Base-by-base conservation (phyloP, 2,329 filamentous ascomycete species). In the Aspergillus persii region DNA sequence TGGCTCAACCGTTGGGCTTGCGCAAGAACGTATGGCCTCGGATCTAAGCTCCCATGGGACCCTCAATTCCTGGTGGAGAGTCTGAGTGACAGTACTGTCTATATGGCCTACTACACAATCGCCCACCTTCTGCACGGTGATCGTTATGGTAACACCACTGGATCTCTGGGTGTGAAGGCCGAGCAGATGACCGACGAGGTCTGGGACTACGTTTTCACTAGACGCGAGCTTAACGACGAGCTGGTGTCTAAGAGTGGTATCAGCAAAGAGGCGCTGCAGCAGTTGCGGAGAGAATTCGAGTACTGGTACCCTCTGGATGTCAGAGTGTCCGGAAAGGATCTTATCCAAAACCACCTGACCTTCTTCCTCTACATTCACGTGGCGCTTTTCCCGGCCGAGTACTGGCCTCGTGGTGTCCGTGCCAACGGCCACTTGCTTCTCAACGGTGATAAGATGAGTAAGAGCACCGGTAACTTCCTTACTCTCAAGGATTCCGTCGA, bases 371-470 rank as follows among this genome's bases (percentile, higher is more conserved):
- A 98, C 80, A 89, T 94, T 67, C 95, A 98, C 76, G 77, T 95
- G 64, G 95, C 95, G 9, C 84, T 99, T 48, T 98, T 97, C 83
- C 86, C 88, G 11, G 85, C 86, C 60, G 86, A 94, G 75, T 96
- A 92, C 81, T 97, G 94, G 92, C 95, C 95, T 9, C 85, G 84
- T 54, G 88, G 88, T 63, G 84, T 98, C 66, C 89, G 95, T 65
- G 88, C 90, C 63, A 99, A 99, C 72, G 95, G 95, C 1, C 94
- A 98, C 78, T 80, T 98, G 70, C 86, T 96, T 76, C 83, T 99
- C 64, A 99, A 99, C 74, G 94, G 94, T 53, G 91, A 96, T 74
- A 99, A 99, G 85, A 99, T 99, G 95, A 90, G 88, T 75, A 99
- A 99, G 82, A 94, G 89, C 56, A 97, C 93, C 0, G 95, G 95